Evolutionary conservation across 371 early-diverging fungal genomes (phyloP).

Genomic region (Mucor sp.): DNA sequence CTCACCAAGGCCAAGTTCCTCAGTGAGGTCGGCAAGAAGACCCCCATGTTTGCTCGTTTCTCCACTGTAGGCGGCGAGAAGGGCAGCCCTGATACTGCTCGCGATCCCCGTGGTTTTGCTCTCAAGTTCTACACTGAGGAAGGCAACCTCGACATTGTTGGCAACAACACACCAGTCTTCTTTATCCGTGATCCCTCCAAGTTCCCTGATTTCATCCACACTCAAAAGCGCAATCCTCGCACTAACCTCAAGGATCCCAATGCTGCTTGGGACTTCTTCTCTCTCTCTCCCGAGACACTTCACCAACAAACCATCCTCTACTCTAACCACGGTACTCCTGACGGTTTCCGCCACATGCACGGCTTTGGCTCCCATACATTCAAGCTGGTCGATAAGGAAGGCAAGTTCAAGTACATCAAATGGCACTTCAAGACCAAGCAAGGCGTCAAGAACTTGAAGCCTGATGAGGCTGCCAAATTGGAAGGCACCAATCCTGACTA

Average conservation of each 20-base stretch:
- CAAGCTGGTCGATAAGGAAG: conserved; percentile 71
- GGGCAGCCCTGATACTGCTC: conserved; percentile 71
- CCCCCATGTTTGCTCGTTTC: conserved; percentile 76
- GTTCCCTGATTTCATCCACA: conserved; percentile 83
- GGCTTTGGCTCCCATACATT: conserved; percentile 79
- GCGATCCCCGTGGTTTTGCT: conserved; percentile 81
- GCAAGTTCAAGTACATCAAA: conserved; percentile 74
- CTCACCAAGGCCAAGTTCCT: conserved; percentile 77
- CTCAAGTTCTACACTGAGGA: conserved; percentile 79
- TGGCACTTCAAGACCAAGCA: conserved; percentile 85
- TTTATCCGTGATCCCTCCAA: conserved; percentile 75
- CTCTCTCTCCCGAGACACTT: conserved; percentile 72
- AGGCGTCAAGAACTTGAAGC: conserved; percentile 71
- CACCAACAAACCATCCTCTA: conserved; percentile 79
- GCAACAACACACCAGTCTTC: conserved; percentile 70
- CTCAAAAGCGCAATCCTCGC: conserved; percentile 78
- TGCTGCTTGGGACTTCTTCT: conserved; percentile 75
- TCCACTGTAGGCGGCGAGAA: conserved; percentile 82
- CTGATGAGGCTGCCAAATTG: conserved; percentile 61
- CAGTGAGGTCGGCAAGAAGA: conserved; percentile 67
- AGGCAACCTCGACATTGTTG: conserved; percentile 71
- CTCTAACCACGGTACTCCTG: conserved; percentile 80
- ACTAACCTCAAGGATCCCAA: conserved; percentile 62
- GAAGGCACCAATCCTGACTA: conserved; percentile 74
- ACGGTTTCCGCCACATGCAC: conserved; percentile 79